These are phyloP conservation scores for Rhazya stricta DNA, from an alignment of 257 asterid genomes.

Conservation along the genomic window DNA sequence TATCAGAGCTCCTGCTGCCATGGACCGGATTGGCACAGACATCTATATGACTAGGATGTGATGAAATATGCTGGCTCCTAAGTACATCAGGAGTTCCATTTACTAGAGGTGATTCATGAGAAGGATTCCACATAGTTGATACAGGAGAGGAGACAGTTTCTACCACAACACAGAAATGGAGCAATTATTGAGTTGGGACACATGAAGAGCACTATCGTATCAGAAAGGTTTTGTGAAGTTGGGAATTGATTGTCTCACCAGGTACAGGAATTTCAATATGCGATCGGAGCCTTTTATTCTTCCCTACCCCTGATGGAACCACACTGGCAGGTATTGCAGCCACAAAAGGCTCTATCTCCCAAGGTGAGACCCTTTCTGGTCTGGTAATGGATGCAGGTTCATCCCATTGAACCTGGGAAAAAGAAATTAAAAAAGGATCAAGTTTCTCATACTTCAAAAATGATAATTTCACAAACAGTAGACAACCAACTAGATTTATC, in stretches of 20 bases:
- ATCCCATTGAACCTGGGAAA: constrained; percentile 52
- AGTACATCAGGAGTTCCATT: constrained; percentile 31
- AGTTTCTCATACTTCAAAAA: background rate
- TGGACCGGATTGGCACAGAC: constrained; percentile 9
- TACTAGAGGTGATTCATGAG: constrained; percentile 30
- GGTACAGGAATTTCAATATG: constrained; percentile 14
- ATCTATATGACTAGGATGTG: constrained; percentile 15
- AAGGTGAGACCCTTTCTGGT: constrained; percentile 55
- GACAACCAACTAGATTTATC: background rate
- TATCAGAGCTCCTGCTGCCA: constrained; percentile 19
- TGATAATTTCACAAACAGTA: background rate
- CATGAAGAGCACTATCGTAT: background rate
- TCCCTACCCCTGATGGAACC: constrained; percentile 17
- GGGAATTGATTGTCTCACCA: constrained; percentile 16
- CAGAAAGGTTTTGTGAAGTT: background rate
- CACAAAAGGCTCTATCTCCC: constrained; percentile 55
- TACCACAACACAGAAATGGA: constrained; percentile 13
- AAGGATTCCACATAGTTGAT: constrained; percentile 49
- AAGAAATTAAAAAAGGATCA: background rate
- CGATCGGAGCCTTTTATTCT: constrained; percentile 23
- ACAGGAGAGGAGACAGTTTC: constrained; percentile 40
- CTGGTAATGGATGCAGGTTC: constrained; percentile 40
- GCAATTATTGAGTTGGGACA: constrained; percentile 13
- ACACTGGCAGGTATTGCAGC: constrained; percentile 24
- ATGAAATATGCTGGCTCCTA: constrained; percentile 22